phyloP scores from a whole-genome alignment of 2,329 filamentous ascomycete genomes.

The Fusarium poae region DNA sequence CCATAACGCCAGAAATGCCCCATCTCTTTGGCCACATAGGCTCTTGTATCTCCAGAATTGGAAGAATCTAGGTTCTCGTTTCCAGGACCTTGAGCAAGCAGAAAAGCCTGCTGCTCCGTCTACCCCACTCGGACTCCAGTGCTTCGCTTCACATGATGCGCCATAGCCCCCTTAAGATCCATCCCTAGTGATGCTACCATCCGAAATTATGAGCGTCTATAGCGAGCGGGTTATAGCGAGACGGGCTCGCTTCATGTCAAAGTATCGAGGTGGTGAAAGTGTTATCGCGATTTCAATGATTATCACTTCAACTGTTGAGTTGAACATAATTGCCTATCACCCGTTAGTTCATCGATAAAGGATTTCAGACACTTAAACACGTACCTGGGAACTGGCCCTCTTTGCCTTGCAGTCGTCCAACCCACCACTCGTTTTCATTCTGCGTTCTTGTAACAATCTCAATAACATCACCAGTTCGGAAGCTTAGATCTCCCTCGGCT shows the following conservation, averaged over 20 bases:
- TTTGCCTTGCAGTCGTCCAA: slow-evolving; percentile 81
- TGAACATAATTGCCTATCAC: slow-evolving; percentile 65
- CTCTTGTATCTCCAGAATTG: slow-evolving; percentile 36
- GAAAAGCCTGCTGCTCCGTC: slow-evolving; percentile 3
- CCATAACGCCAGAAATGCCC: slow-evolving; percentile 45
- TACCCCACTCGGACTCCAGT: slow-evolving; percentile 9
- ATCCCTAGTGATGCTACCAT: slow-evolving; percentile 10
- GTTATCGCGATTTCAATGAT: slow-evolving; percentile 12
- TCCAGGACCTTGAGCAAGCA: slow-evolving; percentile 18
- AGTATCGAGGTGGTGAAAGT: slow-evolving; percentile 26
- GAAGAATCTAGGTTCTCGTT: slow-evolving; percentile 6
- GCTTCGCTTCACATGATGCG: slow-evolving; percentile 18
- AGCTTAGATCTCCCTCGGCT: slow-evolving; percentile 93
- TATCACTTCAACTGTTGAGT: slow-evolving; percentile 47
- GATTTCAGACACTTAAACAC: slow-evolving; percentile 46
- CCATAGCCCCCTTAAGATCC: slow-evolving; percentile 9
- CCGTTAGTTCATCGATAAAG: slow-evolving; percentile 43
- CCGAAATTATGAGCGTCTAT: slow-evolving; percentile 31
- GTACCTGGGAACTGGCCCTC: slow-evolving; percentile 95
- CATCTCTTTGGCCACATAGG: slow-evolving; percentile 28
- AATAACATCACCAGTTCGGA: slow-evolving; percentile 88
- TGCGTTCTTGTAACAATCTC: slow-evolving; percentile 86
- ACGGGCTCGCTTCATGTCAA: slow-evolving; percentile 29
- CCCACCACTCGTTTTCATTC: slow-evolving; percentile 99
- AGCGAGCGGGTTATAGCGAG: slow-evolving; percentile 22